phyloP scores from a whole-genome alignment of 2,329 filamentous ascomycete genomes.

The Parascedosporium putredinis region DNA sequence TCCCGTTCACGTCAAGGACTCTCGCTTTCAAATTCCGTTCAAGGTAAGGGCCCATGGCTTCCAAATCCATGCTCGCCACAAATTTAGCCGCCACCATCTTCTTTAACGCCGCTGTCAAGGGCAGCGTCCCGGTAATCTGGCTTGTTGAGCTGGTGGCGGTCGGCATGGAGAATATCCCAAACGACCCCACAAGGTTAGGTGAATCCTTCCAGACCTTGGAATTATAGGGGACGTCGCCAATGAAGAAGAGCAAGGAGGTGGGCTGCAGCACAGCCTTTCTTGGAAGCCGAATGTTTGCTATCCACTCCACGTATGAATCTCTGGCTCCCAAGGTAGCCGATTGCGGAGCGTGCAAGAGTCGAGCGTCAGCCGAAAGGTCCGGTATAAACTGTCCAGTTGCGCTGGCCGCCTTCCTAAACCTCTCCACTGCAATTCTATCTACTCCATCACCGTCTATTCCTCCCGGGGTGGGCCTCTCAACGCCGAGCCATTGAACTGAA shows the following conservation, averaged over 20 bases:
- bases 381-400: slow-evolving; percentile 8
- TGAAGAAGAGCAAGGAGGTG: slow-evolving; percentile 56
- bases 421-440: slow-evolving; percentile 4
- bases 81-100: slow-evolving; percentile 23
- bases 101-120: slow-evolving; percentile 39
- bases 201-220: slow-evolving; percentile 38
- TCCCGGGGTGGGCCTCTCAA: too few relatives aligned
- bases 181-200: slow-evolving; percentile 49
- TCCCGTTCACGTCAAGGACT: slow-evolving; percentile 1
- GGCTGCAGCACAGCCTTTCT: slow-evolving; percentile 51
- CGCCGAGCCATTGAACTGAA: too few relatives aligned
- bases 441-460: too few relatives aligned
- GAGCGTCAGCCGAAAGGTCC: slow-evolving; percentile 9
- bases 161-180: slow-evolving; percentile 42
- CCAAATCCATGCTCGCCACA: neutral
- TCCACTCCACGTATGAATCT: slow-evolving; percentile 49
- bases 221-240: slow-evolving; percentile 42
- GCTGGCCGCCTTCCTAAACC: slow-evolving; percentile 9
- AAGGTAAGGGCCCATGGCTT: neutral
- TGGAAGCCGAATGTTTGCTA: slow-evolving; percentile 53
- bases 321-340: slow-evolving; percentile 25
- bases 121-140: slow-evolving; percentile 29
- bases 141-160: slow-evolving; percentile 12
- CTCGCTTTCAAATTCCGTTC: neutral
- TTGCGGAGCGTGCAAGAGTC: slow-evolving; percentile 13